Evolutionary conservation across 1,284 basidiomycete genomes (phyloP).

Genomic region (Papiliotrema fonsecae): DNA sequence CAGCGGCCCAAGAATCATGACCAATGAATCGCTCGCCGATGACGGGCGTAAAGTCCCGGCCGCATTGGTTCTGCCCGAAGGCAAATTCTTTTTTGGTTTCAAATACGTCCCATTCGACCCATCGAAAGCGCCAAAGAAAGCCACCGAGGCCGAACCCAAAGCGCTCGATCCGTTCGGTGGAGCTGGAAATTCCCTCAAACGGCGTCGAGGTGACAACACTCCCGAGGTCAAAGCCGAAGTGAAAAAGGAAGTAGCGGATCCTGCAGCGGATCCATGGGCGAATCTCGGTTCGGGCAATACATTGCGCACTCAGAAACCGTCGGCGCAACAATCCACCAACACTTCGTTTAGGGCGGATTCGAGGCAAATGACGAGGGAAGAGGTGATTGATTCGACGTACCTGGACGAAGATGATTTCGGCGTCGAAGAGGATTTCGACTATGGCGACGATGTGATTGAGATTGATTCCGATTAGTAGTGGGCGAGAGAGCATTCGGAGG

Average conservation of each 20-base stretch:
- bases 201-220: constrained; percentile 1
- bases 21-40: constrained; percentile 68
- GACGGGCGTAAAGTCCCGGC: constrained; percentile 78
- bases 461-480: constrained; percentile 40
- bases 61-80: constrained; percentile 82
- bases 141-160: constrained; percentile 28
- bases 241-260: constrained; percentile 21
- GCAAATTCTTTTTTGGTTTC: constrained; percentile 92
- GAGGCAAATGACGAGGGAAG: constrained; percentile 3
- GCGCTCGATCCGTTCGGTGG: constrained; percentile 36
- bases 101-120: constrained; percentile 67
- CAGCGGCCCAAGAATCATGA: constrained; percentile 79
- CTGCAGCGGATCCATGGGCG: constrained; percentile 46
- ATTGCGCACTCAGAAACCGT: too few relatives aligned
- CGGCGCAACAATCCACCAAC: neutral
- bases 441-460: constrained; percentile 42
- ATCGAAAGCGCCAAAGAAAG: constrained; percentile 34
- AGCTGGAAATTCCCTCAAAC: constrained; percentile 35
- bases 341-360: neutral
- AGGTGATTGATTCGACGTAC: constrained; percentile 40
- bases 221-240: constrained; percentile 5
- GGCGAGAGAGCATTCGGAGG: too few relatives aligned
- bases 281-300: constrained; percentile 42
- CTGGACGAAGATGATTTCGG: constrained; percentile 32
- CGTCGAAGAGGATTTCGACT: constrained; percentile 31